Evolutionary conservation across 192 early-diverging fungal species (phyloP).

Genomic region (Coemansia asiatica): DNA sequence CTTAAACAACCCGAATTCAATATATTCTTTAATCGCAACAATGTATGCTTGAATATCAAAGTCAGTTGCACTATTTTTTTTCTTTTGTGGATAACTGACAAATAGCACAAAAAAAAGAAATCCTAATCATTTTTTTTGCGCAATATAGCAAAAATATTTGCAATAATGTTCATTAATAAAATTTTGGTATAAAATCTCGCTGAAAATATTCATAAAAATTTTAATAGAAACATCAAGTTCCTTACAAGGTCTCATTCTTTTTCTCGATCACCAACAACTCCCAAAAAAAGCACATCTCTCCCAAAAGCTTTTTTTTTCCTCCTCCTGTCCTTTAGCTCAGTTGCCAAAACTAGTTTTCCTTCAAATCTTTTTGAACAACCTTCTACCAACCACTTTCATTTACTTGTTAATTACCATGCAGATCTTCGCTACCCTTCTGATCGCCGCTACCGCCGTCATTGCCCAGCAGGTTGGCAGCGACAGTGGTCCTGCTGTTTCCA

Average conservation of each 20-base stretch:
- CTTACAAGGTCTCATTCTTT: slow-evolving; percentile 14
- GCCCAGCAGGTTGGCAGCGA: slow-evolving; percentile 48
- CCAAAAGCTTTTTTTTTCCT: not conserved
- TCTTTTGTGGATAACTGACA: too few species aligned
- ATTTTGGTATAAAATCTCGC: not conserved
- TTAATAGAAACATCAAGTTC: not conserved
- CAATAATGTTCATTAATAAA: not conserved
- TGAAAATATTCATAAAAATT: not conserved
- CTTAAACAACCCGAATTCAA: too few species aligned
- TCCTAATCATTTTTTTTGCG: too few species aligned
- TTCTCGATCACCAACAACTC: not conserved
- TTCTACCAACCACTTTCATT: slow-evolving; percentile 1
- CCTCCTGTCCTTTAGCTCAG: slow-evolving; percentile 2
- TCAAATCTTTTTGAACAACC: not conserved
- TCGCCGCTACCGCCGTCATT: slow-evolving; percentile 48
- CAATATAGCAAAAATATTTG: too few species aligned
- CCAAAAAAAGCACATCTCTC: not conserved
- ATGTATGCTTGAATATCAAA: too few species aligned
- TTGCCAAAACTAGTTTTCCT: not conserved
- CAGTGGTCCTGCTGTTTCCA: slow-evolving; percentile 14
- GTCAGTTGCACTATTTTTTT: too few species aligned
- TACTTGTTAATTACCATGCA: slow-evolving; percentile 27
- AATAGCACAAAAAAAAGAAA: too few species aligned
- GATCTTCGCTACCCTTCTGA: slow-evolving; percentile 51
- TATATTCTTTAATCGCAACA: too few species aligned